Evolutionary conservation across 495 filamentous ascomycete species (phyloP).

Genomic region (Aspergillus diversus): DNA sequence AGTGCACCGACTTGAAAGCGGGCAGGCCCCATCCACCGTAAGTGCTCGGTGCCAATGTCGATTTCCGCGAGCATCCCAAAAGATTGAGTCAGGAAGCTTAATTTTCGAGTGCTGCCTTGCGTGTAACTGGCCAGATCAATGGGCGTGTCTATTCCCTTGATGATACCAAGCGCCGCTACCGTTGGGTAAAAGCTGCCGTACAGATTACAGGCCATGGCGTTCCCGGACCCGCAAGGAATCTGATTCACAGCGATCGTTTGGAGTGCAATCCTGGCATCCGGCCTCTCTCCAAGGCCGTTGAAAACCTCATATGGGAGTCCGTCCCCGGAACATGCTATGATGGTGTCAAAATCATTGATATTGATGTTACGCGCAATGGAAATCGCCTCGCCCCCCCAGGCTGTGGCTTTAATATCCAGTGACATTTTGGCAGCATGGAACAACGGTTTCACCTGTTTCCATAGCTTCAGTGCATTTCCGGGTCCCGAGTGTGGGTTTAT

Average conservation of each 20-base stretch:
- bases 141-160: background rate
- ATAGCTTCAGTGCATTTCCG: too few relatives aligned
- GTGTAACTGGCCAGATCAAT: background rate
- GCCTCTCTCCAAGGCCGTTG: background rate
- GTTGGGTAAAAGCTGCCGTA: background rate
- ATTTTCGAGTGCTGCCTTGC: background rate
- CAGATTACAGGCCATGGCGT: background rate
- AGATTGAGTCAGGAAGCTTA: background rate
- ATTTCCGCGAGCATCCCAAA: background rate
- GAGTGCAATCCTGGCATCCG: background rate
- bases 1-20: background rate
- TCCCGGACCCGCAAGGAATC: background rate
- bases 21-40: background rate
- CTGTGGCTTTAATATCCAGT: too few relatives aligned
- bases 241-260: background rate
- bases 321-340: background rate
- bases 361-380: too few relatives aligned
- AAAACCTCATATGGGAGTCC: background rate
- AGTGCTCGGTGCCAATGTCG: background rate
- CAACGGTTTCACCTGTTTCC: too few relatives aligned
- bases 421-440: too few relatives aligned
- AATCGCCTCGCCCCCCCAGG: too few relatives aligned
- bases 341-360: background rate
- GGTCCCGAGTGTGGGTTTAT: too few relatives aligned
- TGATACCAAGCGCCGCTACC: background rate